Evolutionary conservation across 345 rosid species (phyloP), one percentile per base, ranked within the genome.

Genomic region (Eucalyptus sideroxylon): DNA sequence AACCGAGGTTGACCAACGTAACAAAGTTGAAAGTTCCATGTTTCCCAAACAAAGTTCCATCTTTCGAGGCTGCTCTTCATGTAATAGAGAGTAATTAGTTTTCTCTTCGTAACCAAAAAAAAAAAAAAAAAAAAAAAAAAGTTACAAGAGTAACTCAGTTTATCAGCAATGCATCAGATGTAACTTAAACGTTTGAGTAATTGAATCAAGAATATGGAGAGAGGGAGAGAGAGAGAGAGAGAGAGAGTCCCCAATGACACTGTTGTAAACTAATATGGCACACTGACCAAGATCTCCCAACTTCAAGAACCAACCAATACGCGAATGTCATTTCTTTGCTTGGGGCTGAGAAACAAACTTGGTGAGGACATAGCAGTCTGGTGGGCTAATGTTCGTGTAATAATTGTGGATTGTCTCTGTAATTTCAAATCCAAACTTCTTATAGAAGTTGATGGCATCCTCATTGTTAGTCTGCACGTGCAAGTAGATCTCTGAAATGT

Each of bases 401-500:
- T 97, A 98, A 93, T 98, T 94, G 92, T 94, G 90, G 92, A 97
- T 96, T 86, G 98, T 96, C 37, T 95, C 98, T 16, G 97, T 95
- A 92, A 98, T 95, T 88, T 96, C 96, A 90, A 97, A 98, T 69
- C 96, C 98, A 80, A 97, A 98, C 93, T 97, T 98, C 95, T 95
- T 96, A 91, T 97, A 98, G 91, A 98, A 97, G 90, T 94, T 95
- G 93, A 97, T 96, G n/a, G 99, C 99, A 42, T 98, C 99, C 86
- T 97, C 98, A 86, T 98, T 97, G 94, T 97, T 96, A 55, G 98
- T 97, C 94, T 97, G 99, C 90, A 98, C 99, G 49, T 97, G 99
- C 95, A 98, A 95, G 95, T 97, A 98, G 91, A 97, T 92, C 93
- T 96, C 99, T 23, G 93, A 92, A 72, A 95, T 94, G 92, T 93